A percentile compares a stretch with the other conserved stretches of the same genome.
These are phyloP conservation scores for Spergularia bocconei DNA, from an alignment of 148 eudicot genomes.

Conservation along the genomic window DNA sequence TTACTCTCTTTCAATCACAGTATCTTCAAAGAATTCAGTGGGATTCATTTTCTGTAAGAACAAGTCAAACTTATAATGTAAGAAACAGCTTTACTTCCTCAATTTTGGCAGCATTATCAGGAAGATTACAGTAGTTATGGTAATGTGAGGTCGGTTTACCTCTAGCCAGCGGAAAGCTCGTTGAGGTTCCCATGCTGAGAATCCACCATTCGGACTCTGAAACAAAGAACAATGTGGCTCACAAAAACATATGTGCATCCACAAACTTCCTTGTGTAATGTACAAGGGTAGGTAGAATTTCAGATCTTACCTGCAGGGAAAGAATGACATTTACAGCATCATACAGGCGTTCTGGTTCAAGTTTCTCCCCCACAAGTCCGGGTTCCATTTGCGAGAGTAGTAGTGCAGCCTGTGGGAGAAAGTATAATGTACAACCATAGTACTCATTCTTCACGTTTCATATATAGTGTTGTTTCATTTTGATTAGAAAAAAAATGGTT, in stretches of 20 bases:
- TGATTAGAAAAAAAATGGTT: no score
- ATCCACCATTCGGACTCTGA: constrained; percentile 53
- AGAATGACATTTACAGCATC: constrained; percentile 69
- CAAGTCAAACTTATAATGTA: not conserved
- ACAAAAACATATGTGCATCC: no score
- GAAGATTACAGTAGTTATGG: not conserved
- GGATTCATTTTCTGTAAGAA: constrained; percentile 57
- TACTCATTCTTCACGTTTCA: no score
- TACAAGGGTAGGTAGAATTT: no score
- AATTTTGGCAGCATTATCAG: no score
- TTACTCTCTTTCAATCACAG: constrained; percentile 58
- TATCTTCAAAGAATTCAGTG: constrained; percentile 56
- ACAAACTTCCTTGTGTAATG: not conserved
- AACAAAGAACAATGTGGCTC: not conserved
- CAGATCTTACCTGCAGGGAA: constrained; percentile 44
- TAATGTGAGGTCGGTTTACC: constrained; percentile 18
- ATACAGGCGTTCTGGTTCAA: constrained; percentile 39
- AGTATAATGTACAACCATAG: no score
- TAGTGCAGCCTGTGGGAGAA: constrained; percentile 34
- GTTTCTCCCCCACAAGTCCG: constrained; percentile 44
- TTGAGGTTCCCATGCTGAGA: constrained; percentile 56
- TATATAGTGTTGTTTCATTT: no score
- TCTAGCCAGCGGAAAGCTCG: constrained; percentile 54
- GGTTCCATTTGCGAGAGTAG: constrained; percentile 46
- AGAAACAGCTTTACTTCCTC: not conserved